These are phyloP conservation scores for Thermoascus crustaceus DNA, from an alignment of 2,329 filamentous ascomycete genomes.

Conservation along the genomic window DNA sequence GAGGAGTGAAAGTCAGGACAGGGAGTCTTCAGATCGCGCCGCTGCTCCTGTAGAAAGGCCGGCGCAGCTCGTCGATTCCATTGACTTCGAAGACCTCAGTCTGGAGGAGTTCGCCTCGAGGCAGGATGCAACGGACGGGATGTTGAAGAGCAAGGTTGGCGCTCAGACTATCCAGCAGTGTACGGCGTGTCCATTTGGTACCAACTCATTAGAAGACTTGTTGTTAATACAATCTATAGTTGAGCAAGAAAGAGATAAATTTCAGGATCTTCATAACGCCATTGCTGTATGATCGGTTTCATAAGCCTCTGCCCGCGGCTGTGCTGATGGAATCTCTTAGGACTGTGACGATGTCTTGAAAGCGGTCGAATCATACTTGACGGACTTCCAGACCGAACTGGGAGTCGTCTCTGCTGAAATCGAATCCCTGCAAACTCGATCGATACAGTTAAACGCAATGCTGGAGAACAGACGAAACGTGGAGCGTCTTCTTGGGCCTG, in stretches of 20 bases:
- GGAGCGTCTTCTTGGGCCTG: constrained; percentile 75
- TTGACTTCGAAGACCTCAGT: constrained; percentile 72
- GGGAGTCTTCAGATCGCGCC: constrained; percentile 8
- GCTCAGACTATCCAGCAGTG: constrained; percentile 64
- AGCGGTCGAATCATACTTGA: constrained; percentile 86
- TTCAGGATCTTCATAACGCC: constrained; percentile 82
- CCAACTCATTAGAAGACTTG: constrained; percentile 3
- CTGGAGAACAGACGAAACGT: constrained; percentile 84
- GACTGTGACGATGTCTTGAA: constrained; percentile 89
- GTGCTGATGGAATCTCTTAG: constrained; percentile 18
- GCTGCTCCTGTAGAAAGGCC: constrained; percentile 22
- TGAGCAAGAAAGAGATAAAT: constrained; percentile 72
- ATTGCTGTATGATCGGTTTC: constrained; percentile 48
- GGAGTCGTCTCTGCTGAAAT: constrained; percentile 91
- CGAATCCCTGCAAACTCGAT: constrained; percentile 82
- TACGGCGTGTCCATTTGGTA: constrained; percentile 37
- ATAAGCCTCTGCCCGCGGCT: not conserved
- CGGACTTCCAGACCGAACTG: constrained; percentile 87
- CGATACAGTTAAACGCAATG: constrained; percentile 70
- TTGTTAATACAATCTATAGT: constrained; percentile 38
- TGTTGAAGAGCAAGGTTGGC: constrained; percentile 29
- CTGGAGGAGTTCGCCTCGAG: constrained; percentile 59
- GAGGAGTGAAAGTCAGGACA: constrained; percentile 9
- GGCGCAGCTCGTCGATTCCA: constrained; percentile 49
- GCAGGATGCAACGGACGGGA: constrained; percentile 21